Conservation (phyloP, 2,329 filamentous ascomycete genomes). For the Penicillium sumatraense region DNA sequence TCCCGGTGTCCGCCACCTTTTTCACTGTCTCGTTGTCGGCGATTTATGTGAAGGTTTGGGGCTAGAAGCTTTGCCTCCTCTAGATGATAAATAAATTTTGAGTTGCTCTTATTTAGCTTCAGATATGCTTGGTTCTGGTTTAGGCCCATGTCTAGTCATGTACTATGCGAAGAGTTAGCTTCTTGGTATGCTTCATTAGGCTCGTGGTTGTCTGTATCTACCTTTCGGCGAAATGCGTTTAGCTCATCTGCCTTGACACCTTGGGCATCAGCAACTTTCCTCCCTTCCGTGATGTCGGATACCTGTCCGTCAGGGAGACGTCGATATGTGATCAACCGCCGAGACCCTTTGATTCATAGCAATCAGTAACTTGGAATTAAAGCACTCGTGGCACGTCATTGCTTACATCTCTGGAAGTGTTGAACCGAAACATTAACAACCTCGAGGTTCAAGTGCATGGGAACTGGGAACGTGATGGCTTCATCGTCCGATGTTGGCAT, state of each 20-base stretch:
- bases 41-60: too few relatives aligned
- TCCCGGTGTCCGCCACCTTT: not conserved
- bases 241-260: slow-evolving; percentile 66
- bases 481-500: slow-evolving; percentile 90
- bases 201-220: slow-evolving; percentile 12
- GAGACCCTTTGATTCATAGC: slow-evolving; percentile 67
- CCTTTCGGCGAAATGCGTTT: slow-evolving; percentile 67
- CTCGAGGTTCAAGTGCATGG: slow-evolving; percentile 75
- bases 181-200: not conserved
- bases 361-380: not conserved
- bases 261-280: slow-evolving; percentile 39
- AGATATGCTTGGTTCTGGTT: not conserved
- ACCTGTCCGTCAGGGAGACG: slow-evolving; percentile 64
- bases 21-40: too few relatives aligned
- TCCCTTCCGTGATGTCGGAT: slow-evolving; percentile 33
- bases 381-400: not conserved
- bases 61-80: not conserved
- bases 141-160: slow-evolving; percentile 11
- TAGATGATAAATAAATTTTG: not conserved
- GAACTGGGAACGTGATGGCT: slow-evolving; percentile 75
- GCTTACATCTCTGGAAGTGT: slow-evolving; percentile 81
- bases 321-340: slow-evolving; percentile 84
- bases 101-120: not conserved
- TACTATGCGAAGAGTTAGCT: slow-evolving; percentile 17
- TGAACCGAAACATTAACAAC: slow-evolving; percentile 80